These are phyloP conservation scores for Antitrichia curtipendula DNA, from an alignment of 225 moss, liverwort and hornwort species.

Conservation along the genomic window DNA sequence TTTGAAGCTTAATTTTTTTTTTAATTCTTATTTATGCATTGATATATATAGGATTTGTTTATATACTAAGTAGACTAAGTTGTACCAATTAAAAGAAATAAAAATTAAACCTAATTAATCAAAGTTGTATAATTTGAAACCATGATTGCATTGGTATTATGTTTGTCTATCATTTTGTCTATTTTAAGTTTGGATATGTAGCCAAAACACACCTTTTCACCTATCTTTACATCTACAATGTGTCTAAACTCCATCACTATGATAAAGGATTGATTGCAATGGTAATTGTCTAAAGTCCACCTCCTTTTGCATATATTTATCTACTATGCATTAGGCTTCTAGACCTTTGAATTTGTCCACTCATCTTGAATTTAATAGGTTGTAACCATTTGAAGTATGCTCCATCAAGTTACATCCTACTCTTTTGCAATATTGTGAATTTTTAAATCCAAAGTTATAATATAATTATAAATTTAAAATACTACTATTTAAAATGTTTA, in stretches of 20 bases:
- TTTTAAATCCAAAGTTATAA: not conserved
- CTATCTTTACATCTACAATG: not conserved
- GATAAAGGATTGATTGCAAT: not conserved
- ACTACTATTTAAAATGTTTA: fast-evolving
- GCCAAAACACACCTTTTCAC: not conserved
- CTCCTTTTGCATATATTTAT: fast-evolving
- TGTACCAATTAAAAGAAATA: no score
- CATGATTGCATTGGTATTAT: not conserved
- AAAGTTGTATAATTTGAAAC: not conserved
- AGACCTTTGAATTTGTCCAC: not conserved
- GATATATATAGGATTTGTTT: not conserved
- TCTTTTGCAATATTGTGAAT: no score
- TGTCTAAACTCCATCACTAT: fast-evolving
- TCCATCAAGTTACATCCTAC: not conserved
- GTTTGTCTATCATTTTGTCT: not conserved
- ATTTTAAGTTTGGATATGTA: not conserved
- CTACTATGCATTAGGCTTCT: not conserved
- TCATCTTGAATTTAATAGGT: not conserved
- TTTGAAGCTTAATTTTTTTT: no score
- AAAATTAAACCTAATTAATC: not conserved
- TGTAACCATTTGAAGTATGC: not conserved
- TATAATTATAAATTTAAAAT: not conserved
- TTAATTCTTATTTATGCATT: no score
- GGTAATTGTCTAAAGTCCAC: fast-evolving
- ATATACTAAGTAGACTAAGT: fast-evolving